Base-by-base conservation (phyloP, 345 rosid genomes). In the Populus davidiana region DNA sequence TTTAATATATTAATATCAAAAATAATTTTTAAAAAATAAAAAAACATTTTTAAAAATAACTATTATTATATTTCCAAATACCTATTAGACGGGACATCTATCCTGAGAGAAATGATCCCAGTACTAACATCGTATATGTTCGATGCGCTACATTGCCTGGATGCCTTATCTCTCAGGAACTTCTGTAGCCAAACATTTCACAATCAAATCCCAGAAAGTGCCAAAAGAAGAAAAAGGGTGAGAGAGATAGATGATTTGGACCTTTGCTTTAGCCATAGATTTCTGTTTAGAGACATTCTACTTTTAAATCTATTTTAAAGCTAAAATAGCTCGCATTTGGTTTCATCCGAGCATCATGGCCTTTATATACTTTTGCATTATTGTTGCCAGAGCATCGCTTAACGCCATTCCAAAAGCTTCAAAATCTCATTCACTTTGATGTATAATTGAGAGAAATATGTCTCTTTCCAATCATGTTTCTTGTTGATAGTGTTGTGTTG, bases 261-360 rank as follows among this genome's bases (percentile, higher is more conserved):
- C 23, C 14, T 39, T 5, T 43, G 62, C n/a, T 54, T 10, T 8
- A 4, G 31, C 38, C 39, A 8, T 64, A 16, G 63, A 12, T n/a
- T 27, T 31, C 14, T 35, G 9, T 31, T 69, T 64, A 69, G 35
- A 31, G 41, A 47, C 52, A 63, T 79, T 69, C 72, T 25, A 78
- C 36, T 31, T 41, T 73, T 41, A 80, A 44, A 44, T 69, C 69
- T 38, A 25, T 49, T 49, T 68, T 5, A 67, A 69, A 69, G 21
- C 67, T 39, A 29, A 78, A 70, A 20, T 6, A 64, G 69, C 76
- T 74, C 85, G 27, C 73, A 50, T 73, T 61, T 69, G 67, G 39
- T 68, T 72, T 35, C 20, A 72, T 52, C 69, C 17, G 2, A 4
- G 27, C 52, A 72, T 72, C 41, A 44, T 29, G 17, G 7, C 5